These are phyloP conservation scores for Pichia californica DNA, from an alignment of 805 yeast genomes.

Conservation along the genomic window DNA sequence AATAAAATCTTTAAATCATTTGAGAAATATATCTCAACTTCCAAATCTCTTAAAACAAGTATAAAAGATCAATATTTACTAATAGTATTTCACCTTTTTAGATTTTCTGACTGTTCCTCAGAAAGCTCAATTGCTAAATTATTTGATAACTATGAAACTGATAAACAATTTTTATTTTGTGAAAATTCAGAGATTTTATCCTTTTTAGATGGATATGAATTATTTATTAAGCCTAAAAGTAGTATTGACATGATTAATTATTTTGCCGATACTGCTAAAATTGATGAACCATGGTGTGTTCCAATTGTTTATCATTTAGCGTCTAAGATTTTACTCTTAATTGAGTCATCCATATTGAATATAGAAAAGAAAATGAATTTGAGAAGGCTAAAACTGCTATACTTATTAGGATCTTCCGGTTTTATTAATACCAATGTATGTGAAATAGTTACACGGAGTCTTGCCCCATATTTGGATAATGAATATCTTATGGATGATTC, in stretches of 20 bases:
- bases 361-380: conserved; percentile 24
- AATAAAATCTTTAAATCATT: conserved; percentile 21
- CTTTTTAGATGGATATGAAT: conserved; percentile 15
- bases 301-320: conserved; percentile 32
- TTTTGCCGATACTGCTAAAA: conserved; percentile 6
- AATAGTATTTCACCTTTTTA: conserved; percentile 33
- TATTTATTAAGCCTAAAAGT: conserved; percentile 10
- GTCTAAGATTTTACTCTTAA: conserved; percentile 26
- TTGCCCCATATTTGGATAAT: conserved; percentile 16
- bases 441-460: conserved; percentile 4
- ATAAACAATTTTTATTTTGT: neutral
- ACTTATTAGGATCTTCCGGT: conserved; percentile 21
- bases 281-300: conserved; percentile 30
- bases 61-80: conserved; percentile 25
- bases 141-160: neutral
- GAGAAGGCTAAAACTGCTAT: conserved; percentile 34
- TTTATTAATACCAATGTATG: conserved; percentile 18
- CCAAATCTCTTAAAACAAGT: conserved; percentile 4
- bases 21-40: conserved; percentile 10
- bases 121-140: conserved; percentile 4
- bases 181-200: conserved; percentile 1
- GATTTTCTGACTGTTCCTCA: conserved; percentile 32
- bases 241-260: conserved; percentile 10
- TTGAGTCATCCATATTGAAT: conserved; percentile 19
- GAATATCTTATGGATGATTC: conserved; percentile 22